Conservation (phyloP, 139 green algal genomes). For the Dunaliella primolecta region DNA sequence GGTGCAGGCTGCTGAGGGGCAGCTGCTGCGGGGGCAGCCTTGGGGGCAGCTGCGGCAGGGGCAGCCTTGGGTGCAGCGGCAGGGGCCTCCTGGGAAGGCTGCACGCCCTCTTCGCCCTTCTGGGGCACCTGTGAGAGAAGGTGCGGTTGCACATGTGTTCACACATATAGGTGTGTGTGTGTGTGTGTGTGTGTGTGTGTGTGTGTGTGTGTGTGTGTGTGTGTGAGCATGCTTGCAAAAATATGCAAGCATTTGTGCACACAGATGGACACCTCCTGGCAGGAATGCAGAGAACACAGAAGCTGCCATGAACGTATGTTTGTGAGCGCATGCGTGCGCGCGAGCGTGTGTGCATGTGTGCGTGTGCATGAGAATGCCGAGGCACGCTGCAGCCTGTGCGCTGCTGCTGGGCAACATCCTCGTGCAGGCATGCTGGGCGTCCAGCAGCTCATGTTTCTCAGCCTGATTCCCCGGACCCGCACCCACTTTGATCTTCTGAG, state of each 20-base stretch:
- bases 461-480: not conserved
- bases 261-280: not conserved
- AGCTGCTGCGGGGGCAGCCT: too few relatives aligned
- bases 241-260: not conserved
- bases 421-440: too few relatives aligned
- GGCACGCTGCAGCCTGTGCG: too few relatives aligned
- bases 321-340: not conserved
- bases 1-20: too few relatives aligned
- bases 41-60: not conserved
- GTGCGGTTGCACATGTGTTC: not conserved
- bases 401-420: too few relatives aligned
- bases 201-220: not conserved
- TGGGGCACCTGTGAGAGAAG: not conserved
- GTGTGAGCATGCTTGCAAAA: not conserved
- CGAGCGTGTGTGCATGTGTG: not conserved
- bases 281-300: too few relatives aligned
- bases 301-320: too few relatives aligned
- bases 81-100: not conserved
- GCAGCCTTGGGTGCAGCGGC: conserved; percentile 10
- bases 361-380: not conserved
- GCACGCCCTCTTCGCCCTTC: conserved; percentile 12
- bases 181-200: not conserved
- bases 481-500: not conserved
- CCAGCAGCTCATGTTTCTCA: too few relatives aligned
- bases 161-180: not conserved